Percentiles rank a stretch among this genome's conserved stretches.
phyloP scores from a whole-genome alignment of 495 filamentous ascomycete genomes.

The Aspergillus asperescens region DNA sequence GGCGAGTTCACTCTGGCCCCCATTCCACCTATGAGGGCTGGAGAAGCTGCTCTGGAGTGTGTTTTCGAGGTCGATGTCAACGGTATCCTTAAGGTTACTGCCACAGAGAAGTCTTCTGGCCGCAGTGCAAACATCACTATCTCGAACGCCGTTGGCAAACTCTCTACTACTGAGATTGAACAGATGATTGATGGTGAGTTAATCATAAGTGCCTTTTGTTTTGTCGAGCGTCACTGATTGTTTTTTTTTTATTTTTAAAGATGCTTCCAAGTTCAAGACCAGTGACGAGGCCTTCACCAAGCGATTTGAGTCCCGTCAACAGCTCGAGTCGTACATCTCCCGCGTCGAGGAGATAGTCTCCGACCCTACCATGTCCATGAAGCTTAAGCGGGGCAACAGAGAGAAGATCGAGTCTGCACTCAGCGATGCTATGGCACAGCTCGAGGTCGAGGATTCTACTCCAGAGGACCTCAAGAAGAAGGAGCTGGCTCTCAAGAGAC shows the following conservation, averaged over 20 bases:
- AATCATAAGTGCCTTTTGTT: no score
- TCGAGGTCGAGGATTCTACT: conserved; percentile 79
- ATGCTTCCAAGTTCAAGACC: conserved; percentile 98
- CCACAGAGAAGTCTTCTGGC: conserved; percentile 97
- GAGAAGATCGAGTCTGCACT: conserved; percentile 97
- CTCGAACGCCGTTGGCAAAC: conserved; percentile 98
- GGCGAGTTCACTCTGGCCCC: conserved; percentile 98
- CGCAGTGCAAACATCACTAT: conserved; percentile 99
- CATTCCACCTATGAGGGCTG: conserved; percentile 95
- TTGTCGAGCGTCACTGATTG: no score
- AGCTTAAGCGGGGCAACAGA: conserved; percentile 97
- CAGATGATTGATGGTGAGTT: conserved; percentile 84
- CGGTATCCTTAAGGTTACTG: conserved; percentile 99
- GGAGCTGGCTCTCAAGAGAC: conserved; percentile 95
- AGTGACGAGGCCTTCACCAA: conserved; percentile 98
- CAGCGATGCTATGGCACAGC: conserved; percentile 78
- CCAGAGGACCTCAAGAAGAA: conserved; percentile 99
- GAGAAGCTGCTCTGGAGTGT: conserved; percentile 94
- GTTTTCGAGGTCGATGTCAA: conserved; percentile 99
- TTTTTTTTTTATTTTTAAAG: conserved; percentile 28
- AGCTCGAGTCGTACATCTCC: conserved; percentile 98
- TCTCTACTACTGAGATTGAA: conserved; percentile 91
- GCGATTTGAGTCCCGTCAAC: conserved; percentile 96
- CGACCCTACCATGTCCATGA: conserved; percentile 91
- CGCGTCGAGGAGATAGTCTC: conserved; percentile 98